phyloP scores from a whole-genome alignment of 352 stramenopile genomes.

The Phytophthora niederhauseri region DNA sequence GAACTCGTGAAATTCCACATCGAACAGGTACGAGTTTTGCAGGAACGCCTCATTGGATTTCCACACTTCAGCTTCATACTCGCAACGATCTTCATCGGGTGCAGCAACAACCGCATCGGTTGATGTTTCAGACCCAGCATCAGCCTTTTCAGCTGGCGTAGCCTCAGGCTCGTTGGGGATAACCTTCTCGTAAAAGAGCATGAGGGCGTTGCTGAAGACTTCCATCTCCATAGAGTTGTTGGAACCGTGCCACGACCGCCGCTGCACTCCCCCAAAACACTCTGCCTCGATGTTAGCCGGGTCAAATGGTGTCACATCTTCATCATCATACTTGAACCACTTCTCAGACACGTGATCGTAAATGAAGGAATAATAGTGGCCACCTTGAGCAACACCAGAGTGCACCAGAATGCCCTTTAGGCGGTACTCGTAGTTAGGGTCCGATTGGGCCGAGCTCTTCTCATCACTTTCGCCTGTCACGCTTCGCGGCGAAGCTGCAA shows the following conservation, averaged over 20 bases:
- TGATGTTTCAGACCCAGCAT: conserved; percentile 14
- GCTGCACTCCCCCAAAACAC: conserved; percentile 98
- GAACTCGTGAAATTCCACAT: conserved; percentile 96
- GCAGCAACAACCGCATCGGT: conserved; percentile 24
- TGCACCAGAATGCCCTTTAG: conserved; percentile 98
- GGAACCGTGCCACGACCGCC: conserved; percentile 93
- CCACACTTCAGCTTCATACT: conserved; percentile 93
- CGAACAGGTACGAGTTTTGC: conserved; percentile 96
- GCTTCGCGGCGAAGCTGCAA: conserved; percentile 26
- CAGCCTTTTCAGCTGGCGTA: conserved; percentile 13
- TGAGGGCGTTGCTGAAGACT: conserved; percentile 98
- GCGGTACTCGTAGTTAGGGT: conserved; percentile 97
- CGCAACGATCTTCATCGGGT: conserved; percentile 55
- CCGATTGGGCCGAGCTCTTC: conserved; percentile 41
- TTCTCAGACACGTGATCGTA: conserved; percentile 91
- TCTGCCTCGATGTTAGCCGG: conserved; percentile 95
- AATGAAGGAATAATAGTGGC: conserved; percentile 98
- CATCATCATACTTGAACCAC: conserved; percentile 99
- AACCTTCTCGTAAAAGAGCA: conserved; percentile 99
- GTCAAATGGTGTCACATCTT: conserved; percentile 99
- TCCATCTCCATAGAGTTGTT: conserved; percentile 98
- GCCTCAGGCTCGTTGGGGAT: conserved; percentile 50
- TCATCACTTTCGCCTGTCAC: conserved; percentile 28
- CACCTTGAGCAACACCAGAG: conserved; percentile 97
- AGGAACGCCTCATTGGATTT: conserved; percentile 95